Base-by-base conservation (phyloP, 352 stramenopile species). In the Phytophthora colocasiae region DNA sequence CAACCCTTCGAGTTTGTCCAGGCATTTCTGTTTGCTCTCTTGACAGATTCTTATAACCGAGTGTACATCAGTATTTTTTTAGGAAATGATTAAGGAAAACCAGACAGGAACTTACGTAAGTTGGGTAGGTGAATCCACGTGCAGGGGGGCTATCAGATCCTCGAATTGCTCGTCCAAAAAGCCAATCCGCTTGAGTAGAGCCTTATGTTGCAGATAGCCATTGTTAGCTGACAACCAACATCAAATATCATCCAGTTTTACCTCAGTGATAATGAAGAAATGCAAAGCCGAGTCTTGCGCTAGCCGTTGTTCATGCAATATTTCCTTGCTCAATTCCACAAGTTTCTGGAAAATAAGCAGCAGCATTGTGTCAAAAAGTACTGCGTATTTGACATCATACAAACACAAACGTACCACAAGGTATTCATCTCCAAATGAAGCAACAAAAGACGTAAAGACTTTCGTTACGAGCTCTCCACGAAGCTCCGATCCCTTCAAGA, bases 261-360 rank as follows among this genome's bases (percentile, higher is more conserved):
- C 87, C 78, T 95, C 86, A 3, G 77, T 58, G 11, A 92, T 41
- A 26, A 72, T 66, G 63, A 95, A 91, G 57, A 83, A 95, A 43
- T 92, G 82, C 9, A 74, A 63, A 15, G 78, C 63, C n/a, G 81
- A 89, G 24, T 90, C 77, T n/a, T 63, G 53, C 8, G 75, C 83
- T 8, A 90, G 52, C n/a, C 88, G 66, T 6, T 80, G 68, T 7
- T 93, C 85, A 63, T 91, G 85, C 15, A 95, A 72, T 7, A 92
- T 61, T 19, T 92, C 80, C 50, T 83, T 87, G 5, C 59, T 59
- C 43, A 90, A 58, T n/a, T 58, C 36, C 24, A 66, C 49, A 14
- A 87, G 55, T 91, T 89, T 91, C 85, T 95, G 50, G 8, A 29
- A 7, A 41, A 11, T 2, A 67, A 26, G 39, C n/a, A 26, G 17